Conservation (phyloP, 495 filamentous ascomycete genomes). For the Aspergillus incahuasiensis region DNA sequence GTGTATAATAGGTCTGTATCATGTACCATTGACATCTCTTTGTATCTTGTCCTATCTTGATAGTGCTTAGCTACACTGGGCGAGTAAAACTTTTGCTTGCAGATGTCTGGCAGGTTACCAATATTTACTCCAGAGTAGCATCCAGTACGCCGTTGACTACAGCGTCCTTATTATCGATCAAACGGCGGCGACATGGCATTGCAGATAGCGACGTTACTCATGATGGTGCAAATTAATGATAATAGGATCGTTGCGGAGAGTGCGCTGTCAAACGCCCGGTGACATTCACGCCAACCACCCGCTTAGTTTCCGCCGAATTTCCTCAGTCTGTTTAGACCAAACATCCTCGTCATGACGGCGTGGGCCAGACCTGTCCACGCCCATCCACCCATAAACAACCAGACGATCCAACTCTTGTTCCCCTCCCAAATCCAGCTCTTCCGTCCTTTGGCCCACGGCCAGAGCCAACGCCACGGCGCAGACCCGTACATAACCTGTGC, state of each 20-base stretch:
- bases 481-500: slow-evolving; percentile 46
- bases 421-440: slow-evolving; percentile 53
- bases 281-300: background rate
- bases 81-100: too few relatives aligned
- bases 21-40: background rate
- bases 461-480: slow-evolving; percentile 44
- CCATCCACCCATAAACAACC: slow-evolving; percentile 40
- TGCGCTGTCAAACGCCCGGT: too few relatives aligned
- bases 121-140: too few relatives aligned
- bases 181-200: too few relatives aligned
- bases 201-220: too few relatives aligned
- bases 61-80: too few relatives aligned
- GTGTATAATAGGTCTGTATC: background rate
- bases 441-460: slow-evolving; percentile 38
- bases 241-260: too few relatives aligned
- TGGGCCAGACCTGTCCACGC: slow-evolving; percentile 41
- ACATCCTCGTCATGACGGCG: slow-evolving; percentile 41
- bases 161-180: background rate
- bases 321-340: slow-evolving; percentile 39
- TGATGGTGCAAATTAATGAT: too few relatives aligned
- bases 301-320: slow-evolving; percentile 16
- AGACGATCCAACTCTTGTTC: slow-evolving; percentile 46
- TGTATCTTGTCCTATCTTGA: too few relatives aligned
- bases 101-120: too few relatives aligned
- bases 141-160: too few relatives aligned